These are phyloP conservation scores for Syncephalastrum racemosum DNA, from an alignment of 371 early-diverging fungal species.

Conservation along the genomic window DNA sequence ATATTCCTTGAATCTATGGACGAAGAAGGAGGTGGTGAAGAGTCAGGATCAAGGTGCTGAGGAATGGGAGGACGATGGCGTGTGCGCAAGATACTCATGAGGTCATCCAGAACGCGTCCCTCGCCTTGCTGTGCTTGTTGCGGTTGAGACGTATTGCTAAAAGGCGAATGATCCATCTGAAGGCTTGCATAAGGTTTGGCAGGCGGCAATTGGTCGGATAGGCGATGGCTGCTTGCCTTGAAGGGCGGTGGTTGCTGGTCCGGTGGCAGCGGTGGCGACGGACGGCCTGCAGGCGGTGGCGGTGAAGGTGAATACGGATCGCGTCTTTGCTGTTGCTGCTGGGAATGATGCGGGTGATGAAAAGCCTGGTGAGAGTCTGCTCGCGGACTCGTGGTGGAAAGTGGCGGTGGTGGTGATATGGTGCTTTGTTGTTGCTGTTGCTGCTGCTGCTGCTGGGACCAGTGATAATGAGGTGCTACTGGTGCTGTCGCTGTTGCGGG, in stretches of 20 bases:
- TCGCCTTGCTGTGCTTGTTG: slow-evolving; percentile 6
- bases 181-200: neutral
- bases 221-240: neutral
- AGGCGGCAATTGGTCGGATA: slow-evolving; percentile 2
- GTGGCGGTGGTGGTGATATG: too few relatives aligned
- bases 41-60: slow-evolving; percentile 5
- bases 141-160: neutral
- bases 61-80: slow-evolving; percentile 23
- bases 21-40: slow-evolving; percentile 6
- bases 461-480: slow-evolving; percentile 7
- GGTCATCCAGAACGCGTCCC: slow-evolving; percentile 20
- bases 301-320: too few relatives aligned
- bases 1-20: neutral
- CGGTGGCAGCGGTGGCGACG: too few relatives aligned
- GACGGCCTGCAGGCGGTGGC: too few relatives aligned
- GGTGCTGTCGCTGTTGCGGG: too few relatives aligned
- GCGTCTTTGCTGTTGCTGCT: too few relatives aligned
- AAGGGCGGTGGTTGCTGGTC: too few relatives aligned
- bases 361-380: too few relatives aligned
- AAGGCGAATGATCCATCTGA: neutral
- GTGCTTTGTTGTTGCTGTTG: neutral
- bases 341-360: too few relatives aligned
- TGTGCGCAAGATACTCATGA: slow-evolving; percentile 15
- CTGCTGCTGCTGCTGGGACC: neutral
- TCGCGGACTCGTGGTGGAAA: too few relatives aligned